These are phyloP conservation scores for Gymnopilus dilepis DNA, from an alignment of 768 basidiomycete genomes.

Conservation along the genomic window DNA sequence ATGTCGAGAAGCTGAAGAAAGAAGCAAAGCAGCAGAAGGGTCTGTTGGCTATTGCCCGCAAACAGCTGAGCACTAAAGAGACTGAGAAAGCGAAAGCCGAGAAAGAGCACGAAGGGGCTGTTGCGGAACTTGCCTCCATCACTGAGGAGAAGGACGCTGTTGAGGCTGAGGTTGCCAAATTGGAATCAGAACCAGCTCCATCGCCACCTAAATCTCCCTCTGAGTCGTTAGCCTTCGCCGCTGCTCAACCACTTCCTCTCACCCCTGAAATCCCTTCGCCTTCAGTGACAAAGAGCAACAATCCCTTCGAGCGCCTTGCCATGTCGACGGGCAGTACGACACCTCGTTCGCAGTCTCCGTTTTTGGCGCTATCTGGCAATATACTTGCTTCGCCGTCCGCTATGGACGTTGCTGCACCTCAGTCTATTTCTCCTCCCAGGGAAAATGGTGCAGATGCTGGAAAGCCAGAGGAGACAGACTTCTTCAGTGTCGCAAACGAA, in stretches of 20 bases:
- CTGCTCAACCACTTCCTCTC: constrained; percentile 71
- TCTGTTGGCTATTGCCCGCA: constrained; percentile 90
- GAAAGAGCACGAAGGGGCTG: constrained; percentile 74
- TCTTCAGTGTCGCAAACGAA: constrained; percentile 21
- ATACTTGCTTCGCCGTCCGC: constrained; percentile 26
- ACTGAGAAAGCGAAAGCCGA: constrained; percentile 70
- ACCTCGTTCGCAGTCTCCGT: constrained; percentile 65
- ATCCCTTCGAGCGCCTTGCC: constrained; percentile 84
- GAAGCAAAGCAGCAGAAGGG: constrained; percentile 98
- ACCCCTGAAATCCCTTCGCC: constrained; percentile 68
- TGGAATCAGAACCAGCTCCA: constrained; percentile 27
- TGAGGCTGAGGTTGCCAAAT: constrained; percentile 52
- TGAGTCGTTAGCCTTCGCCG: constrained; percentile 62
- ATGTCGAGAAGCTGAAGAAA: constrained; percentile 88
- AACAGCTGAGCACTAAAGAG: constrained; percentile 89
- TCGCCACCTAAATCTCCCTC: constrained; percentile 43
- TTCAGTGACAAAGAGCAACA: constrained; percentile 70
- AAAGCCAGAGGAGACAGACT: constrained; percentile 18
- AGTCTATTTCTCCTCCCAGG: background rate
- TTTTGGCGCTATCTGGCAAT: constrained; percentile 50
- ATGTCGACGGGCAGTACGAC: constrained; percentile 47
- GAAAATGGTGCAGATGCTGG: constrained; percentile 5
- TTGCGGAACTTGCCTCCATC: constrained; percentile 54
- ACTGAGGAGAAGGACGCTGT: constrained; percentile 60
- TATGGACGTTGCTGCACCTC: background rate